phyloP scores from a whole-genome alignment of 2,329 filamentous ascomycete genomes.

The Aspergillus sp. region DNA sequence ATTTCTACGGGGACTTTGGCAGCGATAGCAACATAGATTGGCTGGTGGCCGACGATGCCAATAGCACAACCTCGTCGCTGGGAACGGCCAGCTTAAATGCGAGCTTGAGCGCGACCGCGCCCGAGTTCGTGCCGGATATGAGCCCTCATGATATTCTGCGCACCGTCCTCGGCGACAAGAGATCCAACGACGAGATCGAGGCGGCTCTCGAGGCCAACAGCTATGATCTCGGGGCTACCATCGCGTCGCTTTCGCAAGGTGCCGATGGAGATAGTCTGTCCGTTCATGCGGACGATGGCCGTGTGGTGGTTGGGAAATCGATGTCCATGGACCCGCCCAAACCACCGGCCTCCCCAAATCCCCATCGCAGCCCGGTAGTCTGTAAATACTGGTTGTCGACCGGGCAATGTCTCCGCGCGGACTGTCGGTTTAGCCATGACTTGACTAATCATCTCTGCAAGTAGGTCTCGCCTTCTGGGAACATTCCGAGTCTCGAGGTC shows the following conservation, averaged over 20 bases:
- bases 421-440: conserved; percentile 97
- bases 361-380: conserved; percentile 80
- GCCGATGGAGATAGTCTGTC: conserved; percentile 53
- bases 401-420: conserved; percentile 90
- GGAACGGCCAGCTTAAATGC: conserved; percentile 67
- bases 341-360: conserved; percentile 72
- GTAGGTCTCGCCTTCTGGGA: conserved; percentile 59
- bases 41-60: conserved; percentile 86
- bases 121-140: conserved; percentile 88
- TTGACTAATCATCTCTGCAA: conserved; percentile 97
- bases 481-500: not conserved
- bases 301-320: conserved; percentile 83
- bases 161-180: conserved; percentile 85
- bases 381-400: conserved; percentile 97
- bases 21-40: conserved; percentile 89
- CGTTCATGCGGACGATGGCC: conserved; percentile 57
- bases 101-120: conserved; percentile 74
- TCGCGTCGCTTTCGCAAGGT: conserved; percentile 81
- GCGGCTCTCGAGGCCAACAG: conserved; percentile 82
- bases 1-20: conserved; percentile 87
- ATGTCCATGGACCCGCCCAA: conserved; percentile 71
- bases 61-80: conserved; percentile 74
- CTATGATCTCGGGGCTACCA: conserved; percentile 90
- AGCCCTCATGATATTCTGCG: conserved; percentile 96
- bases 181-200: conserved; percentile 92